Percentiles rank a stretch among this genome's conserved stretches.
phyloP scores from a whole-genome alignment of 257 asterid species.

The Solanum pimpinellifolium region DNA sequence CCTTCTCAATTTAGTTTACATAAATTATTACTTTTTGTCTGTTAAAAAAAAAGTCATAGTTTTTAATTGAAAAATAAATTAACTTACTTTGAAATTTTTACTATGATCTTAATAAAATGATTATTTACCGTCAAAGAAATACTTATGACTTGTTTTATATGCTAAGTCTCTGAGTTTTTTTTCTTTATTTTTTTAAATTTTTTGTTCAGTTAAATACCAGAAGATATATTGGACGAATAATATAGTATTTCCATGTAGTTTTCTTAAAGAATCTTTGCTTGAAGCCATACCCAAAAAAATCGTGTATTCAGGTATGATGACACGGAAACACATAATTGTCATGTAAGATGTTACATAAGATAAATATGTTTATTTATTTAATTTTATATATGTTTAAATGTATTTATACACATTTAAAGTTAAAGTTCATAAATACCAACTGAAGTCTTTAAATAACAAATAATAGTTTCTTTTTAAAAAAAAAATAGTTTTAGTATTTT shows the following conservation, averaged over 20 bases:
- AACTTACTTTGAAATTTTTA: background rate
- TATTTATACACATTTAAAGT: background rate
- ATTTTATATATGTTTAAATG: too few relatives aligned
- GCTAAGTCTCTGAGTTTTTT: background rate
- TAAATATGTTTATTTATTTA: too few relatives aligned
- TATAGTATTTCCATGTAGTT: background rate
- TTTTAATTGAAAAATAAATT: background rate
- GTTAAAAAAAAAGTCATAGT: background rate
- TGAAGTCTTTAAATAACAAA: too few relatives aligned
- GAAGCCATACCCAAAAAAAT: background rate
- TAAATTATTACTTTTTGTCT: background rate
- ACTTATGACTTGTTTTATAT: background rate
- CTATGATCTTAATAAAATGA: background rate
- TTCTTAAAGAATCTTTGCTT: background rate
- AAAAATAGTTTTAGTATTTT: background rate
- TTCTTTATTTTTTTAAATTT: background rate
- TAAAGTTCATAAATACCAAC: background rate
- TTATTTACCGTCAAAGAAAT: background rate
- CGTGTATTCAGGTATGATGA: background rate
- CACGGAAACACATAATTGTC: background rate
- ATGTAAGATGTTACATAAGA: background rate
- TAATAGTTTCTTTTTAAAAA: too few relatives aligned
- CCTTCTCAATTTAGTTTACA: background rate
- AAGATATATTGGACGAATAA: background rate
- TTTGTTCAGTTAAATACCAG: background rate